Conservation (phyloP, 176 grass and related monocot species). For the Ananas comosus region DNA sequence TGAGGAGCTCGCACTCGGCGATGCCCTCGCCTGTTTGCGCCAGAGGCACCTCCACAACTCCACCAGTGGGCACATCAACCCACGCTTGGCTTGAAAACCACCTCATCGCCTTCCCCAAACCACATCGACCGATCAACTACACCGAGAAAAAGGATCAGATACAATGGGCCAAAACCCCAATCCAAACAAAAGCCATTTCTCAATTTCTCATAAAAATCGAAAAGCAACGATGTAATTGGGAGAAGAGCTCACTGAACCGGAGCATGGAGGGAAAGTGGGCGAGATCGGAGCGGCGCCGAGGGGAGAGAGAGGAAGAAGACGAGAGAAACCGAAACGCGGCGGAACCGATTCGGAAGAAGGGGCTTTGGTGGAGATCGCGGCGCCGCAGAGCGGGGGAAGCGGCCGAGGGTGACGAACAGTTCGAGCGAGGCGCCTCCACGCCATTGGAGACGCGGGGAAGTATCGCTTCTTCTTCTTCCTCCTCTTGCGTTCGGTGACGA, state of each 20-base stretch:
- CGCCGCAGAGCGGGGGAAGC: background rate
- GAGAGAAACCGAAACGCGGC: background rate
- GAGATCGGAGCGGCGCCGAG: background rate
- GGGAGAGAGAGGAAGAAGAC: conserved; percentile 1
- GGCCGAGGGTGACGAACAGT: background rate
- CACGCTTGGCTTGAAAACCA: conserved; percentile 30
- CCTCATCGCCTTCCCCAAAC: conserved; percentile 5
- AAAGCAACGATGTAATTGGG: background rate
- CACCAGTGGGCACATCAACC: conserved; percentile 3
- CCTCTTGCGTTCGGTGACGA: background rate
- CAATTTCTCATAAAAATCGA: background rate
- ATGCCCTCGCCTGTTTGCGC: conserved; percentile 96
- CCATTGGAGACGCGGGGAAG: background rate
- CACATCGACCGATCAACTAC: background rate
- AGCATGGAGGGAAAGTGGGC: background rate
- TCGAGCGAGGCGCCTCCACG: conserved; percentile 5
- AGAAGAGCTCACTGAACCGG: conserved; percentile 4
- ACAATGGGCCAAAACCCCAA: background rate
- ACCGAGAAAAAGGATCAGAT: background rate
- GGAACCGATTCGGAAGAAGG: background rate
- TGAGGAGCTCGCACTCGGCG: conserved; percentile 87
- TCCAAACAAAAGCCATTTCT: background rate
- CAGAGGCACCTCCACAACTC: conserved; percentile 67
- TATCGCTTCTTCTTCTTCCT: background rate
- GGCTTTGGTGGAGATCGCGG: background rate